Evolutionary conservation across 306 rosid genomes (phyloP).

Genomic region (Luffa aegyptiaca): DNA sequence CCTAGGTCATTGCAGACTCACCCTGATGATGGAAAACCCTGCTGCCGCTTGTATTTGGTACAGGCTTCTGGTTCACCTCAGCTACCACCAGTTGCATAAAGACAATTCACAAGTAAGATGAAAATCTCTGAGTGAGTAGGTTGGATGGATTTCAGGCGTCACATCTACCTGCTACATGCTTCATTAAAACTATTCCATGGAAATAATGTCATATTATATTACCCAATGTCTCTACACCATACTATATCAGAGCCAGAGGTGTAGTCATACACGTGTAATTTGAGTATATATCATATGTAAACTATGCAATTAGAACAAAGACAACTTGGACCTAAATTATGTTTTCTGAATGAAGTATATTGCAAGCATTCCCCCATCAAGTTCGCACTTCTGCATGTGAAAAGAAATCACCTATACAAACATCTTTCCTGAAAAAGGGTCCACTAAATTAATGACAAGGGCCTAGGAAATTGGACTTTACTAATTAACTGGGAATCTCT

Average conservation of each 20-base stretch:
- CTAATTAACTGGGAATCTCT: not conserved
- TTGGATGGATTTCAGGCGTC: not conserved
- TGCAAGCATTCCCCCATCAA: not conserved
- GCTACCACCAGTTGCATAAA: slow-evolving; percentile 23
- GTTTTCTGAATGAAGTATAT: not conserved
- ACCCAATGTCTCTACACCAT: slow-evolving; percentile 11
- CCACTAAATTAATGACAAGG: not conserved
- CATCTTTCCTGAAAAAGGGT: not conserved
- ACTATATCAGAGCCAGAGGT: slow-evolving; percentile 21
- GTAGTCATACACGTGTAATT: slow-evolving; percentile 19
- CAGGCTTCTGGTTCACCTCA: slow-evolving; percentile 88
- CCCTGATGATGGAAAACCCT: slow-evolving; percentile 90
- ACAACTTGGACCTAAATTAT: not conserved
- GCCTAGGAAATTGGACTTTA: not conserved
- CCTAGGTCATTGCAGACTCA: slow-evolving; percentile 72
- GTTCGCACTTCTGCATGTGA: not conserved
- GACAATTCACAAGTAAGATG: slow-evolving; percentile 3
- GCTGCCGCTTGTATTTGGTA: slow-evolving; percentile 81
- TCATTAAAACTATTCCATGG: slow-evolving; percentile 30
- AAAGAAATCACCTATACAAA: not conserved
- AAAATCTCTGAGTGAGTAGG: not conserved
- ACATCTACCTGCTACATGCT: slow-evolving; percentile 49
- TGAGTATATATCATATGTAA: not conserved
- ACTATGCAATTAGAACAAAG: not conserved
- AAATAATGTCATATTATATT: slow-evolving; percentile 17